Evolutionary conservation across 169 alveolate genomes (phyloP).

Genomic region (Plasmodium gonderi): DNA sequence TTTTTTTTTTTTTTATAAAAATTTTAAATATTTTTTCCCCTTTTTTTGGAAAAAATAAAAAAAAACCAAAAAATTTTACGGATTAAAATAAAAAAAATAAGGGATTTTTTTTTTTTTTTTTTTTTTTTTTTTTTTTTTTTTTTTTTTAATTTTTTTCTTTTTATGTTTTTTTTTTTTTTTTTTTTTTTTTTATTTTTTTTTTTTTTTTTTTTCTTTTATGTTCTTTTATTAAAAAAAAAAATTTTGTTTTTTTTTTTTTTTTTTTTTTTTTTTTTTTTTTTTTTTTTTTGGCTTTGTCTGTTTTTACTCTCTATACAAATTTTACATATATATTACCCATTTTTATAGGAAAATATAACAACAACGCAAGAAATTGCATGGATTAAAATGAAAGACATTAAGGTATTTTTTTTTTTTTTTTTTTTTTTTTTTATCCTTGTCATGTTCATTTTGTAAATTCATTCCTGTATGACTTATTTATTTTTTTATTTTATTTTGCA

Average conservation of each 20-base stretch:
- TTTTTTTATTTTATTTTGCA: conserved; percentile 7
- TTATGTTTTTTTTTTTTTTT: not conserved
- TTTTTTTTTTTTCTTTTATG: not conserved
- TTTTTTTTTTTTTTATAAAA: not conserved
- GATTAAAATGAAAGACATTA: conserved; percentile 60
- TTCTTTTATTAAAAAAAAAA: too few species aligned
- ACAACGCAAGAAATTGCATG: conserved; percentile 15
- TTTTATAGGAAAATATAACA: conserved; percentile 33
- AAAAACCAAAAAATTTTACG: conserved; percentile 7
- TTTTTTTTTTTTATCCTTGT: conserved; percentile 5
- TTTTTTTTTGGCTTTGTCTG: not conserved
- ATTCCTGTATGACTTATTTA: not conserved
- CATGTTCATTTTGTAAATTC: not conserved
- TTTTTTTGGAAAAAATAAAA: conserved; percentile 20
- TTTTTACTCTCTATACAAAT: too few species aligned
- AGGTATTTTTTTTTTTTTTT: conserved; percentile 20
- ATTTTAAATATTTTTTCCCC: not conserved
- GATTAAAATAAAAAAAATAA: conserved; percentile 60
- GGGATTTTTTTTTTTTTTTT: conserved; percentile 11
- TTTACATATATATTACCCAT: not conserved
- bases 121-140: conserved; percentile 9
- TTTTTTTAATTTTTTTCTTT: not conserved
- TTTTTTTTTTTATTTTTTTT: not conserved
- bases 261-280: not conserved
- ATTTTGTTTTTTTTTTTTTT: too few species aligned